Percentiles rank a stretch among this genome's conserved stretches.
Evolutionary conservation across 2,329 filamentous ascomycete species (phyloP).

Genomic region (Aphanoascus verrucosus): DNA sequence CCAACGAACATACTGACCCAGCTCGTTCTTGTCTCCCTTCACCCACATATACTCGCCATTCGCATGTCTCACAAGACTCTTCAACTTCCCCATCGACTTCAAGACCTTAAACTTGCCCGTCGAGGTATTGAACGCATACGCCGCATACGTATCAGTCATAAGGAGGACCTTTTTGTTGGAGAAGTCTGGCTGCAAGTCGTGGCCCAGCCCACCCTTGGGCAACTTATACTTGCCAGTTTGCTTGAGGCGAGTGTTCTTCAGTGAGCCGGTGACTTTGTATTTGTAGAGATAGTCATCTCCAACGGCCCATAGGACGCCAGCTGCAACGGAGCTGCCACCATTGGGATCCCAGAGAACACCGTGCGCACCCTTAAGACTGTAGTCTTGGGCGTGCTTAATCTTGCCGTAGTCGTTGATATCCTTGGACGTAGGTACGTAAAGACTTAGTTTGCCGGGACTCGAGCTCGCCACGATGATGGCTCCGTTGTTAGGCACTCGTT

Average conservation of each 20-base stretch:
- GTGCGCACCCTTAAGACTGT: constrained; percentile 8
- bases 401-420: constrained; percentile 14
- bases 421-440: constrained; percentile 15
- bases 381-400: constrained; percentile 8
- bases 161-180: constrained; percentile 14
- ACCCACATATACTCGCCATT: constrained; percentile 18
- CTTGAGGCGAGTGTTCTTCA: constrained; percentile 7
- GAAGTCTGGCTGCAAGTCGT: constrained; percentile 18
- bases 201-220: constrained; percentile 13
- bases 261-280: constrained; percentile 10
- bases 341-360: constrained; percentile 14
- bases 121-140: constrained; percentile 15
- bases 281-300: constrained; percentile 9
- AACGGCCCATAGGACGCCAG: constrained; percentile 10
- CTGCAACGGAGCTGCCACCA: background rate
- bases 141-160: constrained; percentile 16
- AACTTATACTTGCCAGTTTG: constrained; percentile 2
- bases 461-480: constrained; percentile 17
- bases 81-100: constrained; percentile 11
- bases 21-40: constrained; percentile 13
- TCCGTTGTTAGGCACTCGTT: constrained; percentile 15
- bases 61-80: constrained; percentile 16
- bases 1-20: constrained; percentile 18
- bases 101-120: constrained; percentile 14
- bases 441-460: constrained; percentile 13